Conservation (phyloP, 345 rosid species). For the Bruguiera gymnorhiza region DNA sequence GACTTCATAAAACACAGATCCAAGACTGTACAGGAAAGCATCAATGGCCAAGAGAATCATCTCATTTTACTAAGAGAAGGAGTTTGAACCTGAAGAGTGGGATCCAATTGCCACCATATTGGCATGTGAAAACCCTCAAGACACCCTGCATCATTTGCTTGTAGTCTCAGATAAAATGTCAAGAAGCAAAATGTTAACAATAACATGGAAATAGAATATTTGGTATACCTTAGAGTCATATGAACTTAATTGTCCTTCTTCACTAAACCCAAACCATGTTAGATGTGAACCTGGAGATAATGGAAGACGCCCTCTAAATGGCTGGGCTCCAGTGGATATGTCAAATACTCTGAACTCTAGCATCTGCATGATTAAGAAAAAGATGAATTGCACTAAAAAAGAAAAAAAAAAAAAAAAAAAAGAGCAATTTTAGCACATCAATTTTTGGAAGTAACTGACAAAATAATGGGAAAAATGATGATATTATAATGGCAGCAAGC, state of each 20-base stretch:
- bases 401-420: neutral
- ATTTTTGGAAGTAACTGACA: neutral
- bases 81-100: slow-evolving; percentile 82
- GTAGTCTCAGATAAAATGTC: slow-evolving; percentile 16
- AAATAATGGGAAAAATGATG: neutral
- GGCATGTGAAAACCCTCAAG: slow-evolving; percentile 61
- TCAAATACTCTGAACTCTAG: slow-evolving; percentile 68
- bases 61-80: slow-evolving; percentile 11
- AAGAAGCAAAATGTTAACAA: slow-evolving; percentile 3
- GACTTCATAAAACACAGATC: slow-evolving; percentile 9
- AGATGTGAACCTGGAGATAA: slow-evolving; percentile 75
- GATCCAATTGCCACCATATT: slow-evolving; percentile 91
- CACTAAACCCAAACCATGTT: slow-evolving; percentile 87
- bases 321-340: slow-evolving; percentile 53
- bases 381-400: neutral
- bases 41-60: neutral
- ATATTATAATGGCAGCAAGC: neutral
- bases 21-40: neutral
- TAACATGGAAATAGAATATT: slow-evolving; percentile 5
- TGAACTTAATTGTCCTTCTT: slow-evolving; percentile 79
- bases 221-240: slow-evolving; percentile 76
- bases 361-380: slow-evolving; percentile 47
- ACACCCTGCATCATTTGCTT: slow-evolving; percentile 54
- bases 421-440: neutral
- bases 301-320: slow-evolving; percentile 64